phyloP scores from a whole-genome alignment of 1,284 basidiomycete species.

The Bjerkandera adusta region DNA sequence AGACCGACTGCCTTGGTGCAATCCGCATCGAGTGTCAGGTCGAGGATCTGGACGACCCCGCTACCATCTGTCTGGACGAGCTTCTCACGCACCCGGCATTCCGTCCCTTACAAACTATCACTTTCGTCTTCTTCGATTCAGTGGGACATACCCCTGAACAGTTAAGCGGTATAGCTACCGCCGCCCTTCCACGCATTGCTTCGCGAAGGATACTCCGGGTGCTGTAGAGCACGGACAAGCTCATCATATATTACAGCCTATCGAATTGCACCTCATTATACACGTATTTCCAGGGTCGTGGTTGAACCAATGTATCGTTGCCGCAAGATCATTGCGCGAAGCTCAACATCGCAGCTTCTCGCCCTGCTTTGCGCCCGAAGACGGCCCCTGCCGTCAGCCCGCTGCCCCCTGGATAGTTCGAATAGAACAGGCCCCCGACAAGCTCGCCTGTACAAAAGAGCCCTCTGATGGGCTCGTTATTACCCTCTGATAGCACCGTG shows the following conservation, averaged over 20 bases:
- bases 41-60: slow-evolving; percentile 9
- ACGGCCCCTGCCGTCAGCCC: slow-evolving; percentile 66
- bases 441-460: slow-evolving; percentile 67
- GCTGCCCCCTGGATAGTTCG: slow-evolving; percentile 68
- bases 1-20: slow-evolving; percentile 1
- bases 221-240: neutral
- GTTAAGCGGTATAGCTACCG: neutral
- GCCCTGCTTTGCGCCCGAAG: slow-evolving; percentile 61
- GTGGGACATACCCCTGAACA: neutral
- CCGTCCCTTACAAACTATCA: neutral
- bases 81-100: neutral
- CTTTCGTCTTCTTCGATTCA: slow-evolving; percentile 1
- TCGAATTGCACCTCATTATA: neutral
- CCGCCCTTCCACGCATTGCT: neutral
- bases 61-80: slow-evolving; percentile 5
- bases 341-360: slow-evolving; percentile 35
- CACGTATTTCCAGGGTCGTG: no score
- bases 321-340: neutral
- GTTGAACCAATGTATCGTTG: no score
- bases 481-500: slow-evolving; percentile 44
- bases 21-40: slow-evolving; percentile 12
- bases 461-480: slow-evolving; percentile 43
- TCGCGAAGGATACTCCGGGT: neutral
- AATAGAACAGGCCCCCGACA: slow-evolving; percentile 59
- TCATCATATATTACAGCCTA: neutral